Evolutionary conservation across 768 basidiomycete species (phyloP).

Genomic region (Trichaptum fuscoviolaceum): DNA sequence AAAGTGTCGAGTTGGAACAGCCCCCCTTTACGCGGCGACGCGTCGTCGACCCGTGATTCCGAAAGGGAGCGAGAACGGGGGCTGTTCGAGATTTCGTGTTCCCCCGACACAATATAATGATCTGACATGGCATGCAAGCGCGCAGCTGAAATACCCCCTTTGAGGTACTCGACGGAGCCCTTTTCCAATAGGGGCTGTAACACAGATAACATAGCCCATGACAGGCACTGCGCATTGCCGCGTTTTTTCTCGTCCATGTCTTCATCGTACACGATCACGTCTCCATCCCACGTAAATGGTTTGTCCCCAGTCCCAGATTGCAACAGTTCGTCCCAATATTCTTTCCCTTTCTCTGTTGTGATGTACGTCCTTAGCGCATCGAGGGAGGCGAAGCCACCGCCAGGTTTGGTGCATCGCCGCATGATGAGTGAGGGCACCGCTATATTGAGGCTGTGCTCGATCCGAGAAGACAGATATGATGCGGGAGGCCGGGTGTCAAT

Average conservation of each 20-base stretch:
- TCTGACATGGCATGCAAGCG: slow-evolving; percentile 52
- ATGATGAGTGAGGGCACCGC: slow-evolving; percentile 88
- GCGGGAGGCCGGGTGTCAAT: slow-evolving; percentile 78
- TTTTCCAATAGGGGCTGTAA: slow-evolving; percentile 51
- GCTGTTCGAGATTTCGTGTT: slow-evolving; percentile 10
- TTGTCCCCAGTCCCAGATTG: slow-evolving; percentile 28
- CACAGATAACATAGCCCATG: slow-evolving; percentile 69
- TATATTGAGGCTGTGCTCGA: slow-evolving; percentile 73
- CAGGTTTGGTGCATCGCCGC: slow-evolving; percentile 73
- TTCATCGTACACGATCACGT: slow-evolving; percentile 72
- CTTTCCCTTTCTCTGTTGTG: slow-evolving; percentile 71
- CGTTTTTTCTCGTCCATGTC: slow-evolving; percentile 68
- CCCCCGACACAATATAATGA: slow-evolving; percentile 44
- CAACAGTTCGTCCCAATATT: slow-evolving; percentile 64
- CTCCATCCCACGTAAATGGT: slow-evolving; percentile 56
- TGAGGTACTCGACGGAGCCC: slow-evolving; percentile 60
- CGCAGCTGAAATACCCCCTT: slow-evolving; percentile 64
- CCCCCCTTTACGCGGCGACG: slow-evolving; percentile 28
- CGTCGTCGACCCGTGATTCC: slow-evolving; percentile 24
- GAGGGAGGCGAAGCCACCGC: slow-evolving; percentile 58
- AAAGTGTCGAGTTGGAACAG: slow-evolving; percentile 66
- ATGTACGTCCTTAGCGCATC: slow-evolving; percentile 75
- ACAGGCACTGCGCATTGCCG: slow-evolving; percentile 46
- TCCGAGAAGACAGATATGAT: slow-evolving; percentile 57
- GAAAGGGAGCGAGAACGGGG: slow-evolving; percentile 15